A percentile compares a stretch with the other conserved stretches of the same genome.
These are phyloP conservation scores for Fraxinus ornus DNA, from an alignment of 305 asterid species.

Conservation along the genomic window DNA sequence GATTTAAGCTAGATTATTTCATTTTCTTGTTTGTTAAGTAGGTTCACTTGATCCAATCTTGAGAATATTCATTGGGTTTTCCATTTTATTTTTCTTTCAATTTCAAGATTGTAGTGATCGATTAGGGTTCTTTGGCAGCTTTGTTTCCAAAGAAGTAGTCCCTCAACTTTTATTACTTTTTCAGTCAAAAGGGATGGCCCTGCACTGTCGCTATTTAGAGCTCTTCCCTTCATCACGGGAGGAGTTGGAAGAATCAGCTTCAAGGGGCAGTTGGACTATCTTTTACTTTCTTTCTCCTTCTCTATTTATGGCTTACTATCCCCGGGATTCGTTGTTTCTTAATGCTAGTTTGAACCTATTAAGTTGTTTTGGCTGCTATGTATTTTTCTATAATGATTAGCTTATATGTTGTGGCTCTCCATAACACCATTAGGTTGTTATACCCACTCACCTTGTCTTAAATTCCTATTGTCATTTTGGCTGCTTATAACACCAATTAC, in stretches of 20 bases:
- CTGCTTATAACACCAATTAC: background rate
- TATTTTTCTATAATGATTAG: background rate
- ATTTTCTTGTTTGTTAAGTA: background rate
- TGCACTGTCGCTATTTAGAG: constrained; percentile 75
- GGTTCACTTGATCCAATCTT: background rate
- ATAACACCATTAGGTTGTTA: background rate
- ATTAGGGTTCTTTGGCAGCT: constrained; percentile 14
- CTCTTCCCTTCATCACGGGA: constrained; percentile 83
- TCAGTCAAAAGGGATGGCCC: constrained; percentile 52
- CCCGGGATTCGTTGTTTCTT: background rate
- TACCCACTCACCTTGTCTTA: background rate
- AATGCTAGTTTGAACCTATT: background rate
- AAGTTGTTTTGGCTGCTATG: background rate
- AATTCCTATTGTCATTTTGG: background rate
- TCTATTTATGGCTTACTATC: background rate
- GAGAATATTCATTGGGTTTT: background rate
- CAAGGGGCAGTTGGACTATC: constrained; percentile 73
- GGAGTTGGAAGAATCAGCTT: constrained; percentile 80
- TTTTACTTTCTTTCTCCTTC: constrained; percentile 14
- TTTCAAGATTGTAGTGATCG: background rate
- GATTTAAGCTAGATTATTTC: background rate
- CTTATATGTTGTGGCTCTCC: background rate
- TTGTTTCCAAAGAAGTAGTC: constrained; percentile 16
- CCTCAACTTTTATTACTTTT: constrained; percentile 26
- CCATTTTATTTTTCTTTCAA: background rate